Base-by-base conservation (phyloP, 805 yeast species). In the Barnettozyma populi region DNA sequence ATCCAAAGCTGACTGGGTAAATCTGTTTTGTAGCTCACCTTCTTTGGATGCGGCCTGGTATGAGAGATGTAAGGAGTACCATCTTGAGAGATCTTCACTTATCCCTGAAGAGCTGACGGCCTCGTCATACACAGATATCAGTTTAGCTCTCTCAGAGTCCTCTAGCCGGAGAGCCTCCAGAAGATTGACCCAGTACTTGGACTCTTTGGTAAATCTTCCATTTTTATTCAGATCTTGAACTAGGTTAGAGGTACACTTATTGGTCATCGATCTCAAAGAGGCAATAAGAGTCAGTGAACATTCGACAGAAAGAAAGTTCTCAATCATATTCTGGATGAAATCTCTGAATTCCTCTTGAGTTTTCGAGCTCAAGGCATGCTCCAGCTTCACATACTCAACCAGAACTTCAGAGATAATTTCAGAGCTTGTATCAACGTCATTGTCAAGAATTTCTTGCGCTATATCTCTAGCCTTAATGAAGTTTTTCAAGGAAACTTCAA, bases 401-500 rank as follows among this genome's bases (percentile, higher is more conserved):
- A 45, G 24, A 25, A 45, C 16, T 20, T 45, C 41, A 20, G 10
- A 19, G 25, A 36, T 34, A n/a, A 35, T 24, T 3, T 39, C 48
- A 18, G 27, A 16, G 13, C 23, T 16, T 11, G 20, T 19, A n/a
- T 34, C 29, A 19, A 27, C 27, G 8, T 16, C 14, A 19, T 36
- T 46, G 9, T 46, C 45, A 13, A 46, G 8, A 8, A 46, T 16
- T 18, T 21, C 2, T 11, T 23, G 39, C 9, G 44, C 21, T 2
- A 59, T 7, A 36, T 57, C 63, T 16, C 52, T 49, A 0, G 82
- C 82, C 27, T 55, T 57, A 2, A 63, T 38, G 31, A 62, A 50
- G 43, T 75, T 67, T 1, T 67, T 68, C 7, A 62, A 50, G n/a
- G 67, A 56, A 0, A 77, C 21, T 44, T 75, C 70, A 18, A 79